Evolutionary conservation across 495 filamentous ascomycete species (phyloP).

Genomic region (Corynascus novoguineensis): DNA sequence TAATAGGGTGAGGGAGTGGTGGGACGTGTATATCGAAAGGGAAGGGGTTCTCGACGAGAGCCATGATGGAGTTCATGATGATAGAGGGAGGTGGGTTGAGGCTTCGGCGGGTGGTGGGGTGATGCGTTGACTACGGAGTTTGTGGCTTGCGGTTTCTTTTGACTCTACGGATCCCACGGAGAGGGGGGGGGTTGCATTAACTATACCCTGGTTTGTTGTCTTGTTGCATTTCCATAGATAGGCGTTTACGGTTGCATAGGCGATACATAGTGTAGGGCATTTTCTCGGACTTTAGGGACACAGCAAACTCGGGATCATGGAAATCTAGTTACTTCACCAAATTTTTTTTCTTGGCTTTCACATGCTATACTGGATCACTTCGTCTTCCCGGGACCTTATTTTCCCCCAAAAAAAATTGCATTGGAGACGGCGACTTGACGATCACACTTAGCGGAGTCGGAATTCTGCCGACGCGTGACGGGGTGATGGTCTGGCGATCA

Average conservation of each 20-base stretch:
- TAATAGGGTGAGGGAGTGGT: conserved; percentile 7
- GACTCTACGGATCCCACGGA: background rate
- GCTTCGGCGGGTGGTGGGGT: background rate
- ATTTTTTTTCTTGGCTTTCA: too few species aligned
- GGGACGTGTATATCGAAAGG: conserved; percentile 2
- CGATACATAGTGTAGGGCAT: background rate
- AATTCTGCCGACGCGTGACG: too few species aligned
- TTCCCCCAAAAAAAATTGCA: background rate
- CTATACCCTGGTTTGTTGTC: conserved; percentile 10
- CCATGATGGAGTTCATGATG: conserved; percentile 1
- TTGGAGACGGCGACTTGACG: background rate
- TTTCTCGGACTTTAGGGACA: background rate
- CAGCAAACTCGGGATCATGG: background rate
- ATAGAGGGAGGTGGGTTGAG: background rate
- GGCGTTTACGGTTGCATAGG: background rate
- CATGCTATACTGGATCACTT: too few species aligned
- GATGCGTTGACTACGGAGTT: background rate
- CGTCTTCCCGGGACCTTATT: too few species aligned
- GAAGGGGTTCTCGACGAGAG: conserved; percentile 2
- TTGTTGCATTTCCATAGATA: background rate
- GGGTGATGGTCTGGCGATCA: conserved; percentile 2
- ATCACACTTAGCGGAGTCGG: background rate
- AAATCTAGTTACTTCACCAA: too few species aligned
- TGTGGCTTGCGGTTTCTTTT: background rate
- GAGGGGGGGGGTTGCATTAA: background rate